A percentile compares a stretch with the other conserved stretches of the same genome.
phyloP scores from a whole-genome alignment of 106 monocot species.

The Agapanthus africanus region DNA sequence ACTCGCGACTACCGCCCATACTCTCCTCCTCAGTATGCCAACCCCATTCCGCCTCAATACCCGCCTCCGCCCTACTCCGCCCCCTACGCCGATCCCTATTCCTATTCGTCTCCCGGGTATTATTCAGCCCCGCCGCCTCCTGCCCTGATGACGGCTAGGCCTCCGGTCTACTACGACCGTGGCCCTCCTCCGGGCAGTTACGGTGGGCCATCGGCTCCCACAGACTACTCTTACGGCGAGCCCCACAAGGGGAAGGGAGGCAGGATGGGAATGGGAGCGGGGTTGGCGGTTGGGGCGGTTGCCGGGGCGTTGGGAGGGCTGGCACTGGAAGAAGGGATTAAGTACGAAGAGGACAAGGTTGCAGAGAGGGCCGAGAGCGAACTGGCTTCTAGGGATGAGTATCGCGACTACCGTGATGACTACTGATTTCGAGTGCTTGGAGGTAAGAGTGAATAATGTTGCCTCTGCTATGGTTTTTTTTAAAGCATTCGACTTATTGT shows the following conservation, averaged over 20 bases:
- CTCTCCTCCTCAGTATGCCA: conserved; percentile 13
- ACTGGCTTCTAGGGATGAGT: conserved; percentile 33
- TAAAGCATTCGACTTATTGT: no score
- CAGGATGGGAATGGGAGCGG: conserved; percentile 49
- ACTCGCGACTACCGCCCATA: conserved; percentile 32
- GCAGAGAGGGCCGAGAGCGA: conserved; percentile 40
- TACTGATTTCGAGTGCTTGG: conserved; percentile 19
- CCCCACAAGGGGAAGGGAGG: conserved; percentile 19
- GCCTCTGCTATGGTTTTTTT: not conserved
- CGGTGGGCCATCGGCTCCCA: conserved; percentile 61
- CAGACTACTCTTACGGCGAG: conserved; percentile 42
- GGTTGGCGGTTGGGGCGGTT: conserved; percentile 62
- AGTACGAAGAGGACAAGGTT: conserved; percentile 68
- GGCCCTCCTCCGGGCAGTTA: conserved; percentile 20
- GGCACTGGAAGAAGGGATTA: conserved; percentile 61
- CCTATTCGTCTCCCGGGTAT: conserved; percentile 43
- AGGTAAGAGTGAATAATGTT: conserved; percentile 19
- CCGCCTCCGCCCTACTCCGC: conserved; percentile 3
- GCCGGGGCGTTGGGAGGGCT: conserved; percentile 66
- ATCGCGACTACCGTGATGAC: conserved; percentile 40
- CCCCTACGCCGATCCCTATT: conserved; percentile 17
- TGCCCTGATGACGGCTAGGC: conserved; percentile 18
- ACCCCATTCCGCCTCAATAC: not conserved
- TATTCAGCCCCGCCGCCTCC: conserved; percentile 42
- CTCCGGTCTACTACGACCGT: conserved; percentile 40